A percentile compares a stretch with the other conserved stretches of the same genome.
phyloP scores from a whole-genome alignment of 106 monocot genomes.

The Dendrobium chrysotoxum region DNA sequence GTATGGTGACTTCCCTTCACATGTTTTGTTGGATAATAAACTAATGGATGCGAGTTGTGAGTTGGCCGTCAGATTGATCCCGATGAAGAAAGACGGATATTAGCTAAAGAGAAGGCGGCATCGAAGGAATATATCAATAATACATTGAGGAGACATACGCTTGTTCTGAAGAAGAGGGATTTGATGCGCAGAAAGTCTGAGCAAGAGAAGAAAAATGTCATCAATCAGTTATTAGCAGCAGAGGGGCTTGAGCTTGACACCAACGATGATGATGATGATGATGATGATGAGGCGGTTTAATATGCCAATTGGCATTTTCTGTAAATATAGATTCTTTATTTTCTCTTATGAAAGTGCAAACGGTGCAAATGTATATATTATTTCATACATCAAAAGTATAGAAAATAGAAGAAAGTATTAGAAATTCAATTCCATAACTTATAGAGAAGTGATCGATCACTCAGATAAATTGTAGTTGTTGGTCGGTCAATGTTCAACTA shows the following conservation, averaged over 20 bases:
- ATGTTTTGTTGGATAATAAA: not conserved
- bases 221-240: conserved; percentile 68
- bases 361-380: not conserved
- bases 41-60: too few species aligned
- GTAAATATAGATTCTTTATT: not conserved
- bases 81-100: conserved; percentile 76
- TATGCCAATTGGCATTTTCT: too few species aligned
- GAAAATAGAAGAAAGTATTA: not conserved
- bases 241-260: conserved; percentile 95
- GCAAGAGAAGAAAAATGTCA: conserved; percentile 55
- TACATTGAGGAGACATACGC: conserved; percentile 79
- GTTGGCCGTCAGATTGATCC: conserved; percentile 62
- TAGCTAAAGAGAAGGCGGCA: conserved; percentile 83
- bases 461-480: too few species aligned
- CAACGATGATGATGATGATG: conserved; percentile 35
- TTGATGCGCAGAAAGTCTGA: conserved; percentile 81
- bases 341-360: not conserved
- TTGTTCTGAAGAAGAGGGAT: conserved; percentile 85
- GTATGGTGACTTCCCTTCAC: conserved; percentile 9
- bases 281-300: too few species aligned
- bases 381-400: not conserved
- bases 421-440: not conserved
- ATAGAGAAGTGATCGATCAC: not conserved
- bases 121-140: conserved; percentile 59
- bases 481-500: too few species aligned